Evolutionary conservation across 1,139 yeast species (phyloP), one percentile per base, ranked within the genome.

Genomic region (Pichia sp.): DNA sequence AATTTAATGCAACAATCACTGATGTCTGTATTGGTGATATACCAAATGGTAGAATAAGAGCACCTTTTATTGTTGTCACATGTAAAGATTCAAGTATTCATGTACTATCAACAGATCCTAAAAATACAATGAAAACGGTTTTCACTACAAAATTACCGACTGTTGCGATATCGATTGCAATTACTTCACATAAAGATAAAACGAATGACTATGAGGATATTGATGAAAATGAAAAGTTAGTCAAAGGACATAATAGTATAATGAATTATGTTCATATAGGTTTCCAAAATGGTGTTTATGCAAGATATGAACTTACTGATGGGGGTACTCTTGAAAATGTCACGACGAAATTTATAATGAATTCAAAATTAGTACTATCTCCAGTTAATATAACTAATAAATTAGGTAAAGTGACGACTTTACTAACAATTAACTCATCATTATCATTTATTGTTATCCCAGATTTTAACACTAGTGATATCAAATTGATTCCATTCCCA

Each of bases 281-380:
- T 1, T 72, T 90, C 72, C 76, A 71, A 25, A 87, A 81, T 62
- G 98, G 98, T 32, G 78, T 89, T 1, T 87, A 85, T 65, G 81
- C 83, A 3, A 70, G 82, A 29, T 77, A 88, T 0, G 68, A 69
- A 8, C 59, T 88, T 30, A 87, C 85, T 57, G 63, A 66, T 1
- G 61, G 70, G 3, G 97, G 96, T 0, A 76, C 76, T 44, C 66
- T 90, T 15, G 70, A 79, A 0, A 84, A 83, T 53, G 78, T 90
- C 0, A 71, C 86, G 55, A 77, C 80, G n/a, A 81, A 85, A 60
- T 88, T 81, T 60, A 67, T 85, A 46, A 97, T 96, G 0, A 73
- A 85, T 0, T 71, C 72, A 36, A 49, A 47, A 15, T 23, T 50
- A 20, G 41, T 29, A 6, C 37, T 50, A 1, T 9, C 24, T 3